Base-by-base conservation (phyloP, 108 stramenopile genomes). In the Cyclotella kingstonii region DNA sequence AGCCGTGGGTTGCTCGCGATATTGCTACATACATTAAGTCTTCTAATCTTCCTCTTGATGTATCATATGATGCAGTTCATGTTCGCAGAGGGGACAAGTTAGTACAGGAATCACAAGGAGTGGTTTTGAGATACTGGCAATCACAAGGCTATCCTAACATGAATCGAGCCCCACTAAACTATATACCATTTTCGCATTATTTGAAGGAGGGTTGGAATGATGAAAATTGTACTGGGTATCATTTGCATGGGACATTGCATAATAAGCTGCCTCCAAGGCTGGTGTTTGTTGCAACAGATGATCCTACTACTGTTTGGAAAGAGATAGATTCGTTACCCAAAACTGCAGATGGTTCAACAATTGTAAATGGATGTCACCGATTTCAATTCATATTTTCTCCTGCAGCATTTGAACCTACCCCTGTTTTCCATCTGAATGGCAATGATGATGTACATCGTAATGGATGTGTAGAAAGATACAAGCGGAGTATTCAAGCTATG, bases 301-400 rank as follows among this genome's bases (percentile, higher is more conserved):
- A 73, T 19, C 57, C 63, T 10, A n/a, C 19, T 0, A 47, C 28
- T 3, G 43, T 73, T 30, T 15, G 31, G 21, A 42, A 41, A 5
- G 73, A 75, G 44, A 49, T 76, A 11, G 22, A 52, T 6, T 68
- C 79, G 28, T 72, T 91, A 6, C 80, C 82, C 34, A 82, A 88
- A 77, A 89, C 88, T 57, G 76, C 54, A 19, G 48, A 39, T 0
- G 80, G 76, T n/a, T 31, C 57, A 5, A 70, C 56, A 42, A 31
- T 72, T n/a, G 46, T 60, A 19, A 57, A 60, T 15, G 63, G 64
- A 63, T 91, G 90, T 55, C 79, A 90, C 17, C 84, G 90, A 40
- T 54, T 73, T 33, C 56, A 57, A 10, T 73, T 73, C 41, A 10
- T 64, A 10, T 73, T 73, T 42, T 42, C 56, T 34, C 54, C 56